Conservation (phyloP, 2,329 filamentous ascomycete genomes). For the Chaetomiaceae sp. region DNA sequence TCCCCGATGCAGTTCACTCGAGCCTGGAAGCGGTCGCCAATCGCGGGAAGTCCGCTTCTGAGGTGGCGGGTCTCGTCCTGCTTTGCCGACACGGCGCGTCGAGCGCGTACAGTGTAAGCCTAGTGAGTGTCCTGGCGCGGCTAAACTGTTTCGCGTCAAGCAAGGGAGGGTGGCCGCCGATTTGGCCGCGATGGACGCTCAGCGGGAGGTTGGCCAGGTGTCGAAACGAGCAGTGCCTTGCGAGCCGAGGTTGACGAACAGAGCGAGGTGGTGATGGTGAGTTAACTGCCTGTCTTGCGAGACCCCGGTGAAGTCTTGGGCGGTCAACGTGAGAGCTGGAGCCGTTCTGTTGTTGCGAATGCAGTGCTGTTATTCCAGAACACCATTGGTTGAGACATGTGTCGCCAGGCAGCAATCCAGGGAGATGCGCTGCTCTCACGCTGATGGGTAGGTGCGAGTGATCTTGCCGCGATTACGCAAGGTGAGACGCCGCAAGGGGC, state of each 20-base stretch:
- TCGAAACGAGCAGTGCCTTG: not conserved
- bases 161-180: conserved; percentile 22
- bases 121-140: conserved; percentile 17
- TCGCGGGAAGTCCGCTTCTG: not conserved
- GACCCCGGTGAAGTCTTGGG: too few relatives aligned
- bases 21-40: not conserved
- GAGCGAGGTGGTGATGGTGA: too few relatives aligned
- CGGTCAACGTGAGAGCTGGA: too few relatives aligned
- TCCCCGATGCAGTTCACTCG: too few relatives aligned
- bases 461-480: not conserved
- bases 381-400: not conserved
- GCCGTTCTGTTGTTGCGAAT: too few relatives aligned
- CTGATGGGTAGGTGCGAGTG: not conserved
- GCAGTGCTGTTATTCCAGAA: too few relatives aligned
- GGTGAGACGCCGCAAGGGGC: not conserved
- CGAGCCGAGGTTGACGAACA: too few relatives aligned
- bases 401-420: not conserved
- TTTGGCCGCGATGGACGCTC: conserved; percentile 19
- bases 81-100: conserved; percentile 17
- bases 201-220: conserved; percentile 18
- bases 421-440: not conserved
- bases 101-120: conserved; percentile 1
- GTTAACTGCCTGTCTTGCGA: too few relatives aligned
- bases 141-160: conserved; percentile 26
- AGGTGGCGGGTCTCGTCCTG: conserved; percentile 14